phyloP scores from a whole-genome alignment of 106 monocot genomes.

The Ottelia alismoides region DNA sequence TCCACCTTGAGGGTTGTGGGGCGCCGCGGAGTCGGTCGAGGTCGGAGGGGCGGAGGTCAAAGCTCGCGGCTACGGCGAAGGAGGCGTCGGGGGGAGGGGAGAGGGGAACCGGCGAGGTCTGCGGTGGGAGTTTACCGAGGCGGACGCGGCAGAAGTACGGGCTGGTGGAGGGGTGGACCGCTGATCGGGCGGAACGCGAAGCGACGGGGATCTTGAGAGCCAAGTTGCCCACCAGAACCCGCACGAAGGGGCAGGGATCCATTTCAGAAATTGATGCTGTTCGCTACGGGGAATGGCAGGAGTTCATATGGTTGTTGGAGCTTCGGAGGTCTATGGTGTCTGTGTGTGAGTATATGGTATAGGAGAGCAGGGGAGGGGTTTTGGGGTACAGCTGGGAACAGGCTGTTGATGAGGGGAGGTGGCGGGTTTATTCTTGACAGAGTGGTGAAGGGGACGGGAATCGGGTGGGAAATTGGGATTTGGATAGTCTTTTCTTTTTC shows the following conservation, averaged over 20 bases:
- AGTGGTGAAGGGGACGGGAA: too few species aligned
- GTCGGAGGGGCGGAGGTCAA: conserved; percentile 43
- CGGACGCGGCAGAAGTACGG: conserved; percentile 83
- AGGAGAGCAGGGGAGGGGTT: not conserved
- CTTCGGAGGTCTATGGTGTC: too few species aligned
- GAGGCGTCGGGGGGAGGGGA: conserved; percentile 15
- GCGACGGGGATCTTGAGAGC: conserved; percentile 70
- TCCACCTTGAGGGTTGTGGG: conserved; percentile 36
- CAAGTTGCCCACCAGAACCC: conserved; percentile 77
- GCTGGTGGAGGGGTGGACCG: conserved; percentile 68
- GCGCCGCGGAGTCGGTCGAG: conserved; percentile 33
- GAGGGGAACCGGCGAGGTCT: conserved; percentile 39
- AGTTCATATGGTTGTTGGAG: too few species aligned
- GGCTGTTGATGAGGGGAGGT: too few species aligned
- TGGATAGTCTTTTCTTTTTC: too few species aligned
- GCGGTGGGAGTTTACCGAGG: conserved; percentile 41
- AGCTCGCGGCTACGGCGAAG: conserved; percentile 35
- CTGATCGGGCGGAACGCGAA: conserved; percentile 51
- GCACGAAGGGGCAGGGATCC: conserved; percentile 91
- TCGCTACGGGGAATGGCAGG: too few species aligned
- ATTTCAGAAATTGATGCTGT: conserved; percentile 7
- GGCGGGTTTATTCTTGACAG: too few species aligned
- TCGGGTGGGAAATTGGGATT: too few species aligned
- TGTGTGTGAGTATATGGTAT: too few species aligned
- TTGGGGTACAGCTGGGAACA: conserved; percentile 3